Base-by-base conservation (phyloP, 2,329 filamentous ascomycete species). In the Aspergillus sp. region DNA sequence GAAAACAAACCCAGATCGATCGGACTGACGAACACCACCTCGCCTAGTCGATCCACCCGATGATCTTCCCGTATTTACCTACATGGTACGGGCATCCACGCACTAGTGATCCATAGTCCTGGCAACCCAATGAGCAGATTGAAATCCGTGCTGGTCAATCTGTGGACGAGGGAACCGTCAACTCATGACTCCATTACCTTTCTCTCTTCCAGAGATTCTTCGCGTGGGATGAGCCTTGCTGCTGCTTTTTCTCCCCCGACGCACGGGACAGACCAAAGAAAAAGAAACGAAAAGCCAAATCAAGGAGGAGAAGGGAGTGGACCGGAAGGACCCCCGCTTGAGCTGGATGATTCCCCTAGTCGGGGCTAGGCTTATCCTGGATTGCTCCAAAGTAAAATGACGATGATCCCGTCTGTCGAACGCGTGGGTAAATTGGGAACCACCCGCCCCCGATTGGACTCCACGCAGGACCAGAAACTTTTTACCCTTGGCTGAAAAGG, bases 361-460 rank as follows among this genome's bases (percentile, higher is more conserved):
- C 20, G 20, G 13, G 16, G n/a, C 40, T 42, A 44, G 16, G n/a
- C 40, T 42, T 36, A 49, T 49, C 31, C 34, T 38, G 23, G 16
- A 19, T 32, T 41, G 36, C 23, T 46, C 16, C 4, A 40, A 53
- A 56, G 50, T 56, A 49, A 58, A 57, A 56, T 56, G 54, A 53
- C 9, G 55, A 54, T 56, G 51, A 56, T 55, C 51, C 38, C 41
- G 46, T 56, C 42, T 54, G 55, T 42, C 44, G 46, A 57, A 54
- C 56, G 53, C 50, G 53, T 60, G 58, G 56, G 49, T 56, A 49
- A 52, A 44, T 52, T 54, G 44, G 49, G 40, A 47, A 55, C 52
- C 32, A 34, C 32, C 54, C 45, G 43, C 44, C 44, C 23, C 41
- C 29, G 43, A 51, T 54, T 55, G 49, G 53, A 52, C 49, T 55